Evolutionary conservation across 768 basidiomycete species (phyloP), one percentile per base, ranked within the genome.

Genomic region (Agaricus blazei): DNA sequence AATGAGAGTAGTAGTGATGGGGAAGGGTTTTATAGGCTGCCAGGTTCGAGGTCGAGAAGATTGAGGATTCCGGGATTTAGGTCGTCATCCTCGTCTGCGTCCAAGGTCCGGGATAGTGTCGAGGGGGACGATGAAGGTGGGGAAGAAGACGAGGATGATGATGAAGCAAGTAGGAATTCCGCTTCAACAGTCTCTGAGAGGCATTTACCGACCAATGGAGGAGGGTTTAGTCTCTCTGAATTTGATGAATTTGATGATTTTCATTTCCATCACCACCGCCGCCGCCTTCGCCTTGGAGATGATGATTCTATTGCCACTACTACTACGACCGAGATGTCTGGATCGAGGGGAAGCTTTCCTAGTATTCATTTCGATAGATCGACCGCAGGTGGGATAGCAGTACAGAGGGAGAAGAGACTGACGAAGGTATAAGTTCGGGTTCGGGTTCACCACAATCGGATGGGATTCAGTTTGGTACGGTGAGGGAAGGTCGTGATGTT

Each of bases 291-390:
- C 34, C 76, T 89, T 52, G 81, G 88, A 64, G 48, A 68, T 73
- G 36, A 31, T 3, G 83, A 84, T 52, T 68, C 85, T 52, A 82
- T 87, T 52, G 24, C 26, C 11, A 28, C n/a, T 9, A 45, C 54
- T 3, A 56, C 54, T 14, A 45, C 54, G 0, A 56, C 54, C 5
- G 84, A 85, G 51, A 70, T 83, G 14, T 80, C 81, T 2, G 75
- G 75, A 19, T 81, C 76, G 60, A 75, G 70, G 52, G 79, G 82
- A 8, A 78, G 84, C 2, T 96, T 96, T 62, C 93, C 93, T 0
- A 89, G 88, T 60, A 92, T 96, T 24, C 87, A 90, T 62, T 94
- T 94, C 64, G 83, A 78, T 26, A 68, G 74, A 12, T 76, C 84
- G 2, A 62, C 64, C 28, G 72, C 72, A 1, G 69, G 72, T 59